Base-by-base conservation (phyloP, 2,329 filamentous ascomycete genomes). In the Neurospora sp. region DNA sequence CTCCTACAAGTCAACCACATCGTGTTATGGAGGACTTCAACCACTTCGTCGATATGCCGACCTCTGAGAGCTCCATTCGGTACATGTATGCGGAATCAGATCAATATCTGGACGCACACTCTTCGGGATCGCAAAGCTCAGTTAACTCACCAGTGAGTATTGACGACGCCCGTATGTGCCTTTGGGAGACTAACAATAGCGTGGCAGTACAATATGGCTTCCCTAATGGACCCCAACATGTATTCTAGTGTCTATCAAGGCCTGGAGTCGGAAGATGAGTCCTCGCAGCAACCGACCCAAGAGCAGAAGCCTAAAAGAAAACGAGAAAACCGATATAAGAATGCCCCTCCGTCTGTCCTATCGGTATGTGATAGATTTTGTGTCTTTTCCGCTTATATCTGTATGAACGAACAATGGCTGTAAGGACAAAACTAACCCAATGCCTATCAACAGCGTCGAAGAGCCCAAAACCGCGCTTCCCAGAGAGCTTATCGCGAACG, bases 401-500 rank as follows among this genome's bases (percentile, higher is more conserved):
- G n/a, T 23, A 23, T 13, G 42, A 19, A 46, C n/a, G n/a, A 46
- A 46, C n/a, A 33, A 62, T 28, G 33, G 67, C 71, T 68, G 38
- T 70, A 66, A 46, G 33, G 28, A 66, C 17, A 46, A 19, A 19
- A 5, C 68, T 68, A 23, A 62, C 68, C 38, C 43, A 68, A 33
- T 62, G 23, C 15, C 28, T 38, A 23, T 15, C 19, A 66, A 40
- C 75, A 88, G 85, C 83, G 86, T 66, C 84, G 87, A 71, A 81
- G 86, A 76, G 86, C 86, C 66, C 87, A 89, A 74, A 89, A 89
- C 73, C 83, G 86, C 69, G 86, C 86, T 46, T 88, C 87, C 2
- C 87, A 89, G 76, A 81, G 87, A 70, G 87, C 86, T 0, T 89
- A 89, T 75, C 82, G 87, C 67, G 86, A 89, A 76, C 83, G 87